phyloP scores from a whole-genome alignment of 2,329 filamentous ascomycete genomes.

The Arachnopeziza araneosa region DNA sequence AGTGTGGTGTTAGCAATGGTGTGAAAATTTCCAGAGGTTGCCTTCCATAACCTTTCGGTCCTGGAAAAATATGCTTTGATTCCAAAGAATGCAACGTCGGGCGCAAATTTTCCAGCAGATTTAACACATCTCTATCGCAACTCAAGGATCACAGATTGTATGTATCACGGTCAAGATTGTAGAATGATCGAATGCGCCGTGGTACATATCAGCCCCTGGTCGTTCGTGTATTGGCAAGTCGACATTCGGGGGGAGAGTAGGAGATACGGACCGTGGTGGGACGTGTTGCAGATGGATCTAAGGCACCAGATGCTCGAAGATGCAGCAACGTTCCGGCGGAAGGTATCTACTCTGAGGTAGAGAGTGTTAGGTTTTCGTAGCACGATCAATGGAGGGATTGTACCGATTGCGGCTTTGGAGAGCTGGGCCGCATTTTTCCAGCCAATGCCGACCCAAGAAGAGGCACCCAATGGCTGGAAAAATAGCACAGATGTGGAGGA shows the following conservation, averaged over 20 bases:
- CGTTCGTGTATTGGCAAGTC: slow-evolving; percentile 13
- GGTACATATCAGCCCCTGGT: slow-evolving; percentile 24
- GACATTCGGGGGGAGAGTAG: slow-evolving; percentile 13
- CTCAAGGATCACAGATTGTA: slow-evolving; percentile 11
- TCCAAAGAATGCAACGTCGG: slow-evolving; percentile 1
- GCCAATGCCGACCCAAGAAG: slow-evolving; percentile 6
- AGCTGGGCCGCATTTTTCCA: slow-evolving; percentile 12
- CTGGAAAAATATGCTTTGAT: background rate
- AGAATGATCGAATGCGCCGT: slow-evolving; percentile 15
- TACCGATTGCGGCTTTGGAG: slow-evolving; percentile 2
- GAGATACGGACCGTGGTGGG: background rate
- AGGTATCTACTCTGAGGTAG: slow-evolving; percentile 4
- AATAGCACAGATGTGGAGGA: slow-evolving; percentile 1
- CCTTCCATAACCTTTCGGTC: slow-evolving; percentile 12
- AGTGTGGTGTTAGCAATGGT: slow-evolving; percentile 2
- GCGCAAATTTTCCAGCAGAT: background rate
- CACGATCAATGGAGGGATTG: slow-evolving; percentile 8
- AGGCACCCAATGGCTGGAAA: slow-evolving; percentile 3
- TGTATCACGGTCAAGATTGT: slow-evolving; percentile 15
- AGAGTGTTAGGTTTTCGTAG: background rate
- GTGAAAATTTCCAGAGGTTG: slow-evolving; percentile 13
- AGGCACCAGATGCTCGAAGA: slow-evolving; percentile 3
- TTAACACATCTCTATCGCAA: slow-evolving; percentile 11
- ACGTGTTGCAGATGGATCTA: background rate
- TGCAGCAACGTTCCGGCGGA: slow-evolving; percentile 15